Evolutionary conservation across 805 yeast species (phyloP), one percentile per base, ranked within the genome.

Genomic region (Tetrapisispora pingtungensis): DNA sequence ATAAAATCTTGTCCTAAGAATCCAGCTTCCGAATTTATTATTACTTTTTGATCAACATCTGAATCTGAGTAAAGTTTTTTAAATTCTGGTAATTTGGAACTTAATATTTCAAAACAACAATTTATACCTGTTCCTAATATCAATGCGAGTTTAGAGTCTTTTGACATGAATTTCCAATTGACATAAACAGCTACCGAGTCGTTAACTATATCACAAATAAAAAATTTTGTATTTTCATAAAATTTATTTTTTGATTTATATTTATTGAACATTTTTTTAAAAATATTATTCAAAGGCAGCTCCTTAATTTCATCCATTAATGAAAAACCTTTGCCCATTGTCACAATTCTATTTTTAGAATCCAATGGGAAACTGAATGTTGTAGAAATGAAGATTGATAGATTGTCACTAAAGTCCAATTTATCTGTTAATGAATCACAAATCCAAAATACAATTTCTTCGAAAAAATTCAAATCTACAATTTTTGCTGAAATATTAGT

Each of bases 91-190:
- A 57, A 35, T 13, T 22, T 10, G 4, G 40, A 30, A 7, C 39
- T 44, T 17, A 57, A 55, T n/a, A 59, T 24, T 27, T 56, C 59
- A 52, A 63, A 76, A 66, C 61, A 76, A 31, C 76, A 58, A 52
- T 81, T 81, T 43, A 77, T 59, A 1, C 89, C 89, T 3, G 89
- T 81, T 1, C 89, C 88, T 41, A 81, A 59, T 3, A 81, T 83
- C 50, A 81, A 50, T 0, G 84, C 82, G 37, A 80, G 52, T 2
- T 48, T 44, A 43, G 71, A 69, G 13, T 28, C 19, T 2, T 64
- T 47, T 20, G 41, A 46, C 20, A 45, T 59, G 28, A 54, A 52
- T 17, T 59, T 51, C 10, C 80, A 80, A 0, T 84, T 72, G 10
- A 80, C 63, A 55, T 71, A 75, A 0, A 80, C 84, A 0, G 84